Evolutionary conservation across 2,329 filamentous ascomycete species (phyloP), one percentile per base, ranked within the genome.

Genomic region (Fusarium tricinctum): DNA sequence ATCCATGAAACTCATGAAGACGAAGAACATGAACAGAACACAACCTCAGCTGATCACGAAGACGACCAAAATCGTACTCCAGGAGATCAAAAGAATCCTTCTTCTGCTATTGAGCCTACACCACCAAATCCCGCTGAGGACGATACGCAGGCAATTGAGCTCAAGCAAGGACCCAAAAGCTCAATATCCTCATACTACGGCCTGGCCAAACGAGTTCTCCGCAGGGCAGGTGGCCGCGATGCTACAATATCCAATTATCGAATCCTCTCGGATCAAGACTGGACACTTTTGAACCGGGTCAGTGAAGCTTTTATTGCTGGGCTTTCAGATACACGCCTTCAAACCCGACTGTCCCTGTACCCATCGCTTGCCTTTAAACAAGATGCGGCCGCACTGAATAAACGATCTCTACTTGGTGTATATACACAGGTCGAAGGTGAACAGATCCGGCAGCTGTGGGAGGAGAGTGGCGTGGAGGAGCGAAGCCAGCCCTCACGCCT

Each of bases 361-460:
- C 79, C 78, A n/a, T 87, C 87, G 3, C 79, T 89, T 8, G 73
- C 77, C 8, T 80, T 81, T 30, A 74, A 74, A 15, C 63, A 75
- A 10, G 50, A 63, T 2, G 54, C 73, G 1, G 71, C 74, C 4
- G 51, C 66, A 4, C 68, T 76, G 8, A 76, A 75, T 49, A 76
- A 79, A 58, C 83, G 85, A 39, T 86, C 86, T 5, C 81, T 90
- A 1, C 76, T 80, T n/a, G 85, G 86, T 1, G 81, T 88, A 4
- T 83, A 80, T 62, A 82, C 78, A 15, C 85, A 89, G 66, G 76
- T 83, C 3, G 88, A 90, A 69, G 88, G 88, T 9, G 88, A 90
- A 70, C 78, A 79, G 20, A 73, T 88, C 22, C 78, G 84, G 2
- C 80, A 84, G 73, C 71, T 79, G 5, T 79, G 75, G 78, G 69